A percentile compares a stretch with the other conserved stretches of the same genome.
Conservation (phyloP, 805 yeast species). For the Spathaspora passalidarum region DNA sequence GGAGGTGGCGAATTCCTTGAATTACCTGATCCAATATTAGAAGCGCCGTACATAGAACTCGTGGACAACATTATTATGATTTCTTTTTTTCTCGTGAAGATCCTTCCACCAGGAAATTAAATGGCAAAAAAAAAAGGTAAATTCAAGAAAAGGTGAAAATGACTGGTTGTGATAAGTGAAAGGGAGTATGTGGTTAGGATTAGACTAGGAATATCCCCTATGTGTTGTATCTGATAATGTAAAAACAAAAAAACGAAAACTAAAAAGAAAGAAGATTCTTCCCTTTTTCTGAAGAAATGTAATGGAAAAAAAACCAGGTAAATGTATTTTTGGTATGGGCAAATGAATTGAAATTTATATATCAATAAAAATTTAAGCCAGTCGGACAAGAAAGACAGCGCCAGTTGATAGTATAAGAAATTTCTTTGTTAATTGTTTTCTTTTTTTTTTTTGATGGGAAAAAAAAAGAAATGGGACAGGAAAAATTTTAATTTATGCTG, state of each 20-base stretch:
- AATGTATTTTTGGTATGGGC: not conserved
- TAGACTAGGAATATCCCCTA: not conserved
- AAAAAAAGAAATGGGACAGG: not conserved
- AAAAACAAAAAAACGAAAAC: not conserved
- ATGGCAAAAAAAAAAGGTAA: not conserved
- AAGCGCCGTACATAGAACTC: not conserved
- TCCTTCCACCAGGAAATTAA: not conserved
- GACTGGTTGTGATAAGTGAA: not conserved
- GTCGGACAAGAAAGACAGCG: not conserved
- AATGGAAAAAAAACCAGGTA: not conserved
- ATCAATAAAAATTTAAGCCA: not conserved
- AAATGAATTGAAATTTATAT: not conserved
- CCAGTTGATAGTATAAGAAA: not conserved
- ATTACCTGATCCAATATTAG: constrained; percentile 1
- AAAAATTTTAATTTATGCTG: not conserved
- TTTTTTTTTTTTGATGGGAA: not conserved
- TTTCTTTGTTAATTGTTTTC: not conserved
- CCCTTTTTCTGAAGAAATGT: not conserved
- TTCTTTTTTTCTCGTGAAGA: not conserved
- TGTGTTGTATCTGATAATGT: too few species aligned
- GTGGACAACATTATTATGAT: not conserved
- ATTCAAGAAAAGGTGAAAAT: not conserved
- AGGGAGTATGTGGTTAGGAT: not conserved
- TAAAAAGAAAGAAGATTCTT: not conserved
- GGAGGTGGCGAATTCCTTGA: not conserved